Base-by-base conservation (phyloP, 495 filamentous ascomycete species). In the Mycothermus thermophilus region DNA sequence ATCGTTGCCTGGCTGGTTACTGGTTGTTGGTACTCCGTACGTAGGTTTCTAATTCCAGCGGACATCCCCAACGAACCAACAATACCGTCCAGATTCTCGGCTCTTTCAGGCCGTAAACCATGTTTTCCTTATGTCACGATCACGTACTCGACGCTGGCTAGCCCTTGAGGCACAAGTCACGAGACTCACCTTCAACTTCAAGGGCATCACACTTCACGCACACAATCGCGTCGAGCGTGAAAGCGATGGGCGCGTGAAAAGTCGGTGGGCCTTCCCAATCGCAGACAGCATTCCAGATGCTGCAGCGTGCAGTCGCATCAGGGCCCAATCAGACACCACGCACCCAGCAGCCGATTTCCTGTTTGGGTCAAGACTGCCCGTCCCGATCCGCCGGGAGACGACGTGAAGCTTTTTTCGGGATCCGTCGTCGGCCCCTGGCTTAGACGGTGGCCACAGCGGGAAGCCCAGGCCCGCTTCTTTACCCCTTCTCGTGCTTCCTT, bases 351-450 rank as follows among this genome's bases (percentile, higher is more conserved):
- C 29, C 27, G 11, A 38, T 41, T 45, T 17, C 42, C 42, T 32
- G 5, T 41, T 45, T 35, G 26, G 38, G 37, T 32, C 38, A 41
- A 45, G 33, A 32, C 16, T 14, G 11, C 37, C n/a, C 34, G 38
- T 45, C 42, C 42, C 42, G 38, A 41, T 41, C 42, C 38, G 34
- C 23, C 34, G 38, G 42, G 22, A 36, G 33, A 13, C 31, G 22
- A 18, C 11, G 6, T 25, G 6, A 25, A n/a, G n/a, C n/a, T n/a
- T n/a, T n/a, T n/a, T 32, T 43, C 41, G 41, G 35, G 41, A 44
- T 32, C 36, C 27, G 17, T 20, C 39, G 26, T 35, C 35, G 30
- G 35, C 13, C 32, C 25, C 28, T 11, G 17, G 17, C 14, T 35
- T 17, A 25, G 31, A 23, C 31, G 34, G 6, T 25, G 11, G 6